Evolutionary conservation across 1,139 yeast genomes (phyloP).

Genomic region (Yamadazyma spencermartinsiae): DNA sequence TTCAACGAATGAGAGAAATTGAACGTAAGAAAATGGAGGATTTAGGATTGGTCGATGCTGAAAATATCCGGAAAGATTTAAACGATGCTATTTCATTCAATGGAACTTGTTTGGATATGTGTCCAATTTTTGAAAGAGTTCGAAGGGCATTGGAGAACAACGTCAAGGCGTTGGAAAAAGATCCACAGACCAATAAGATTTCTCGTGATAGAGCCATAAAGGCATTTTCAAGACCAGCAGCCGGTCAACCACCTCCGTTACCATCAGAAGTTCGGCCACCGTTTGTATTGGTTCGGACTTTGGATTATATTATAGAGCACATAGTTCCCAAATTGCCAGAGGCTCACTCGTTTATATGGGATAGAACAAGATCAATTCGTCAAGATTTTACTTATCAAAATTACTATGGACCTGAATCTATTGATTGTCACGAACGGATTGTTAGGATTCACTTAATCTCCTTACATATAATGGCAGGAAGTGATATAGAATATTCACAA

Average conservation of each 20-base stretch:
- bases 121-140: constrained; percentile 90
- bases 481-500: constrained; percentile 76
- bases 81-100: constrained; percentile 84
- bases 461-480: constrained; percentile 83
- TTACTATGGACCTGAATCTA: constrained; percentile 89
- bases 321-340: constrained; percentile 71
- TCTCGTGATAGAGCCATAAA: constrained; percentile 71
- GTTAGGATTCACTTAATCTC: constrained; percentile 85
- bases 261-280: constrained; percentile 99
- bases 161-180: constrained; percentile 77
- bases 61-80: constrained; percentile 76
- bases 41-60: constrained; percentile 84
- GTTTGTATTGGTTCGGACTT: constrained; percentile 58
- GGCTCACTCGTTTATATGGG: constrained; percentile 95
- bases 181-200: constrained; percentile 61
- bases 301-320: constrained; percentile 68
- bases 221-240: constrained; percentile 96
- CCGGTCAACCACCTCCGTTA: constrained; percentile 96
- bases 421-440: constrained; percentile 89
- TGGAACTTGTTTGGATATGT: constrained; percentile 92
- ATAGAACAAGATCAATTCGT: constrained; percentile 94
- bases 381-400: constrained; percentile 97
- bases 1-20: constrained; percentile 70
- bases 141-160: constrained; percentile 87
- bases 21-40: constrained; percentile 83